Evolutionary conservation across 345 rosid species (phyloP).

Genomic region (Dovyalis caffra): DNA sequence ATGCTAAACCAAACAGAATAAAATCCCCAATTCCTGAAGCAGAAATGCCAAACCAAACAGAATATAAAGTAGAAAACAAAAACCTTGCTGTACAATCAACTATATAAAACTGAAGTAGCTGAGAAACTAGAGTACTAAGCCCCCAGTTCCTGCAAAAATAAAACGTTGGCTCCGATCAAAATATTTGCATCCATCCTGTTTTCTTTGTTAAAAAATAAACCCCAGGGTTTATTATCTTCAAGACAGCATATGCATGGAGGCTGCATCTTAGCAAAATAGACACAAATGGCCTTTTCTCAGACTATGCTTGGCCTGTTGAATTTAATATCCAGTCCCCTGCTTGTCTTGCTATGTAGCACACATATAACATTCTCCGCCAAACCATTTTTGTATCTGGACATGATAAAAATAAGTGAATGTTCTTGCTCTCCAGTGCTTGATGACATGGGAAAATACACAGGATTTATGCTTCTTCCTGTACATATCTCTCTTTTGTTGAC

Average conservation of each 20-base stretch:
- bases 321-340: background rate
- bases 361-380: background rate
- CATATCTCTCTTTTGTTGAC: background rate
- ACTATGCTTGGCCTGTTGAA: background rate
- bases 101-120: background rate
- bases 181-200: background rate
- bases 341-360: no score
- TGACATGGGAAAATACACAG: background rate
- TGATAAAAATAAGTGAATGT: background rate
- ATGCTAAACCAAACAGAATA: no score
- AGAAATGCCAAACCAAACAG: no score
- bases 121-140: background rate
- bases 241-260: background rate
- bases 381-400: background rate
- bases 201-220: background rate
- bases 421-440: background rate
- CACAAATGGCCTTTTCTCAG: background rate
- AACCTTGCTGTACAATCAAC: background rate
- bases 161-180: background rate
- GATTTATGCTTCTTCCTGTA: background rate
- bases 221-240: background rate
- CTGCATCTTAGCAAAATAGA: background rate
- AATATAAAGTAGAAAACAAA: background rate
- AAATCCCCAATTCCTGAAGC: no score
- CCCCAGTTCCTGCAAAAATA: background rate